Evolutionary conservation across 768 basidiomycete genomes (phyloP).

Genomic region (Tylopilus sp.): DNA sequence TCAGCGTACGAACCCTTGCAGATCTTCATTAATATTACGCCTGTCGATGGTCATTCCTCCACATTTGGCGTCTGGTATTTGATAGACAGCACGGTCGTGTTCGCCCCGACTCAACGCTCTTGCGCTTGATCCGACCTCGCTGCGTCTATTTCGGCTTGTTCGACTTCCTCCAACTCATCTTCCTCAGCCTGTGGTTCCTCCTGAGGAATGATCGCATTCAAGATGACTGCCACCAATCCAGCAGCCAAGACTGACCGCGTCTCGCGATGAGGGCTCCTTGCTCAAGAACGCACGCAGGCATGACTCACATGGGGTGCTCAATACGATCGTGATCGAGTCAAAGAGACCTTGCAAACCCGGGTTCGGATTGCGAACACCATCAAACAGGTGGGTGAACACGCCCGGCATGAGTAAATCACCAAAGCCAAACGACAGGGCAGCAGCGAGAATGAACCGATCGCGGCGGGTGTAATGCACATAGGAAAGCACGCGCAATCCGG

Average conservation of each 20-base stretch:
- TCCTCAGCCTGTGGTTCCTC: constrained; percentile 24
- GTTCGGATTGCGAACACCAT: constrained; percentile 49
- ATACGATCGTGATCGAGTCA: constrained; percentile 72
- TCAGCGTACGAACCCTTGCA: too few species aligned
- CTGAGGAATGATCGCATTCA: constrained; percentile 55
- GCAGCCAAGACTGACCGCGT: constrained; percentile 47
- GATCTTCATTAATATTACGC: too few species aligned
- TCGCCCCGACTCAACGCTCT: background rate
- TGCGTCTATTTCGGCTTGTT: constrained; percentile 28
- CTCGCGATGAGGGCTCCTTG: background rate
- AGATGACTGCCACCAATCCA: constrained; percentile 53
- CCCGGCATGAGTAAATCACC: constrained; percentile 65
- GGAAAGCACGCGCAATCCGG: constrained; percentile 68
- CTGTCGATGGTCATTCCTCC: too few species aligned
- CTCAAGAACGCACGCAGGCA: background rate
- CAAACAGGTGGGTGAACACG: constrained; percentile 69
- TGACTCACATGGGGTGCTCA: constrained; percentile 76
- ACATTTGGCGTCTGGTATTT: background rate
- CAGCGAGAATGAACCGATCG: constrained; percentile 67
- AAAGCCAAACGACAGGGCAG: constrained; percentile 65
- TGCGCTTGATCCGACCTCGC: background rate
- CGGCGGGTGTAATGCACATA: constrained; percentile 57
- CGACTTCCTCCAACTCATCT: constrained; percentile 14
- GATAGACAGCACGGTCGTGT: background rate
- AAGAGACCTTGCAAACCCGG: constrained; percentile 65